A percentile compares a stretch with the other conserved stretches of the same genome.
Conservation (phyloP, 257 asterid genomes). For the Sherardia arvensis region DNA sequence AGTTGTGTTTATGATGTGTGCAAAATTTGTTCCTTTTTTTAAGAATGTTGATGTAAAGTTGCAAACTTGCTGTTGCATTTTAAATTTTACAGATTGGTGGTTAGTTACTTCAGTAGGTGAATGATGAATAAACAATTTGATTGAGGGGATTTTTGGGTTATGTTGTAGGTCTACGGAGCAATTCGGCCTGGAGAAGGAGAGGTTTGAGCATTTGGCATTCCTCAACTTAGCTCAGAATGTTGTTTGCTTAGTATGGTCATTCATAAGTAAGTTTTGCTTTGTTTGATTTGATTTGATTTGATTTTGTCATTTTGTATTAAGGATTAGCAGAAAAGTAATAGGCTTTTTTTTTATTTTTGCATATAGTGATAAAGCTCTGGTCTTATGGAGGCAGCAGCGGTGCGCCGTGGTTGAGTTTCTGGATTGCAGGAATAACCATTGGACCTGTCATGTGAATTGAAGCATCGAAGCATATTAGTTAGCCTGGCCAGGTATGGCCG, state of each 20-base stretch:
- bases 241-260: conserved; percentile 88
- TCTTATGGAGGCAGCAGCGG: conserved; percentile 58
- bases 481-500: conserved; percentile 95
- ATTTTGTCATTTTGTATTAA: neutral
- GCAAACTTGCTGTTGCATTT: neutral
- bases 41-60: too few relatives aligned
- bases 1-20: neutral
- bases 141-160: neutral
- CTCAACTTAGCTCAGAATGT: conserved; percentile 88
- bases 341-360: conserved; percentile 8
- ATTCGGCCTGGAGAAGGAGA: conserved; percentile 75
- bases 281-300: too few relatives aligned
- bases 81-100: too few relatives aligned
- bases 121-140: neutral
- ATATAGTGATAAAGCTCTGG: conserved; percentile 81
- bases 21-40: neutral
- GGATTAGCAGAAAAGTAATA: neutral
- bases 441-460: conserved; percentile 99
- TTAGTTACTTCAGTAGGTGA: too few relatives aligned
- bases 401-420: conserved; percentile 98
- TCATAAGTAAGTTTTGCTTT: conserved; percentile 51
- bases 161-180: conserved; percentile 72
- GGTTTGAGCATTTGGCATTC: conserved; percentile 96
- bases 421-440: conserved; percentile 97
- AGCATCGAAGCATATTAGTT: conserved; percentile 89